Base-by-base conservation (phyloP, 495 filamentous ascomycete genomes). In the Penicillium crystallinum region DNA sequence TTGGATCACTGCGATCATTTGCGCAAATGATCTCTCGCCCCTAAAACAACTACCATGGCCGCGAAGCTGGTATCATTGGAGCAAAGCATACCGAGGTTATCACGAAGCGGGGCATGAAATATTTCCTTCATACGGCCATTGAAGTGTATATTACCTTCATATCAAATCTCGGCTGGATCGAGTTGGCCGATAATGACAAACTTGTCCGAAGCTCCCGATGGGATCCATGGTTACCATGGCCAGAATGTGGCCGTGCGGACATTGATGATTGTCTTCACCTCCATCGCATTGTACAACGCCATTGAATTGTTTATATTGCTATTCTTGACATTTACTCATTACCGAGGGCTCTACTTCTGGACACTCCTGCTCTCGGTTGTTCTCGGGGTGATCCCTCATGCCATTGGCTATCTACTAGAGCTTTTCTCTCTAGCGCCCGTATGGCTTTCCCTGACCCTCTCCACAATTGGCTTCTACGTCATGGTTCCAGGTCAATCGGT, bases 401-500 rank as follows among this genome's bases (percentile, higher is more conserved):
- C 77, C 6, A 48, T 83, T 18, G 83, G 77, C 18, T 81, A 80
- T 30, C 48, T 73, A 41, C 57, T 86, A 22, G 78, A 80, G 48
- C 80, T 80, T 46, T 82, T 83, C 50, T 51, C 64, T 37, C 48
- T 75, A 17, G 65, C 64, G 1, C 71, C 70, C 1, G 31, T 63
- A 31, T 68, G 72, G 67, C 31, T 76, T 6, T 62, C 60, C 4
- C 57, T 76, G 36, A 64, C 67, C 0, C 43, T 81, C 0, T 63
- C 72, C 35, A 73, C 73, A 14, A 62, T 81, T 33, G 83, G 83
- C 0, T 88, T 82, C 74, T 78, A 74, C 41, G 57, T 66, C 33
- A 85, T 86, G 81, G 81, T 87, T 0, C 80, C 81, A 0, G 81
- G 81, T 3, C 83, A 86, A 63, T 82, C 81, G n/a, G 53, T 87